Base-by-base conservation (phyloP, 305 asterid genomes). In the Fraxinus ornus region DNA sequence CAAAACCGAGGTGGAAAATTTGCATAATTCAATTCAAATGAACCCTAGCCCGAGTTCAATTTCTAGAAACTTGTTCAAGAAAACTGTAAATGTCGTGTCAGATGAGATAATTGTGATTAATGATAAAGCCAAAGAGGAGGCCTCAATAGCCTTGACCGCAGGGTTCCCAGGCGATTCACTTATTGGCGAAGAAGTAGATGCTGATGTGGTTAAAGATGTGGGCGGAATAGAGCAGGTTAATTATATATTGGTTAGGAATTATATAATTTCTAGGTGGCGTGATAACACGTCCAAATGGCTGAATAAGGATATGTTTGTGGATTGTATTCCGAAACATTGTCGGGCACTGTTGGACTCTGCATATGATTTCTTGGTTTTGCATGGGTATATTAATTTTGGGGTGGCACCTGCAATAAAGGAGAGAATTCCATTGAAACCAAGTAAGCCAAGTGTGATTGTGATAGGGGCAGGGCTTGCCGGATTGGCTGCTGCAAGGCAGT, bases 191-290 rank as follows among this genome's bases (percentile, higher is more conserved):
- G 99, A 96, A 83, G 91, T 96, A 55, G 97, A 94, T 70, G 96
- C 92, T 2, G 94, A 94, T 62, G 98, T 96, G 78, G 99, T 96
- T 75, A 90, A 94, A 19, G 93, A 86, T 49, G 95, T 94, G 10
- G 99, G 98, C 47, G 97, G 99, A 60, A 96, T 96, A 33, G 97
- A 96, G 85, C 98, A 94, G 92, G 98, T 96, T 82, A 96, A 96
- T 70, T 96, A 94, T 77, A 94, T 96, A 39, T 84, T 96, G 76
- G 89, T 96, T 55, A 86, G 99, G 85, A 96, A 96, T 81, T 98
- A 96, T 82, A 90, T 96, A 76, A 90, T 96, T 66, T 80, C 93
- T 13, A 91, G 88, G 83, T 96, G 98, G 98, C 91, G 99, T 47
- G 98, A 93, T 86, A 93, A 90, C 78, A 97, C 93, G 76, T 92